Percentiles rank a stretch among this genome's conserved stretches.
Evolutionary conservation across 2,329 filamentous ascomycete genomes (phyloP).

Genomic region (Ophiocordyceps sinensis): DNA sequence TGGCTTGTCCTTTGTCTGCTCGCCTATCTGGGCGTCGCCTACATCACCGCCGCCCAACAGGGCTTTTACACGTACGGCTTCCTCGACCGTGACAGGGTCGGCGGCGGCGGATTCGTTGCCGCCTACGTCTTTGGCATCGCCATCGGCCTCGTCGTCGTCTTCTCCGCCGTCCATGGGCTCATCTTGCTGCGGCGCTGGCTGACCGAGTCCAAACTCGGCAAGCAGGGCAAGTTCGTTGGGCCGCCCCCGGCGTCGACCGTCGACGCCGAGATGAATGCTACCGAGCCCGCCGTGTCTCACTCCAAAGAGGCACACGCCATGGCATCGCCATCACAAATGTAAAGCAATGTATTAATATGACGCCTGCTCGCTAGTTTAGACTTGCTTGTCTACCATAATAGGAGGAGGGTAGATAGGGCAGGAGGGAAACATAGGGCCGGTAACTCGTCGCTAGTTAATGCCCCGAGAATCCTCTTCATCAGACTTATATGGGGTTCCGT

Average conservation of each 20-base stretch:
- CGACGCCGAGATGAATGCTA: constrained; percentile 14
- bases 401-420: no score
- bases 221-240: constrained; percentile 26
- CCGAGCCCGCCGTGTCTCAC: constrained; percentile 8
- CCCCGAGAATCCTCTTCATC: no score
- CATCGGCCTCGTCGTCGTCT: constrained; percentile 36
- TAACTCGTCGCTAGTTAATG: no score
- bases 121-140: constrained; percentile 50
- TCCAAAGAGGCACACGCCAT: not conserved
- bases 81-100: constrained; percentile 47
- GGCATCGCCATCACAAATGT: not conserved
- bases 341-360: not conserved
- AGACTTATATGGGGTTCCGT: no score
- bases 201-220: constrained; percentile 30
- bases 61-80: constrained; percentile 68
- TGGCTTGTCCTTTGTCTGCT: constrained; percentile 56
- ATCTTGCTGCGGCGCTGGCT: constrained; percentile 35
- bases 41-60: constrained; percentile 54
- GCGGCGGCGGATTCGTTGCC: constrained; percentile 34
- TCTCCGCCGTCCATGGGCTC: constrained; percentile 32
- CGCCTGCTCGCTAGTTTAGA: no score
- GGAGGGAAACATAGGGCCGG: no score
- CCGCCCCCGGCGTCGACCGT: constrained; percentile 8
- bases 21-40: constrained; percentile 60
- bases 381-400: no score